phyloP scores from a whole-genome alignment of 352 stramenopile species.

The Globisporangium cylindrosporum region DNA sequence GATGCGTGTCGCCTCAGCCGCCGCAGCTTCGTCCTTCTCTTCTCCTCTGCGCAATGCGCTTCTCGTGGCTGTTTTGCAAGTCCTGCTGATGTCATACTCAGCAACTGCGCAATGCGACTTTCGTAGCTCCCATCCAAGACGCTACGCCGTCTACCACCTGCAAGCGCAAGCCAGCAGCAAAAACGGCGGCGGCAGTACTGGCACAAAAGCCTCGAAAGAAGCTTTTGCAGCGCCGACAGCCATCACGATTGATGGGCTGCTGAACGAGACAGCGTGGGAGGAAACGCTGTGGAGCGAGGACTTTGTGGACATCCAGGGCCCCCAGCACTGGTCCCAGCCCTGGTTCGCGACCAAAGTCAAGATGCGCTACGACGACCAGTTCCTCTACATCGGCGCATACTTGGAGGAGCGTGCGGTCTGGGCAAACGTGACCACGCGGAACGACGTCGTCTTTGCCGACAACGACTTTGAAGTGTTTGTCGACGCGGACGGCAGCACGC shows the following conservation, averaged over 20 bases:
- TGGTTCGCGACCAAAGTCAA: constrained; percentile 77
- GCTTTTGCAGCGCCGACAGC: neutral
- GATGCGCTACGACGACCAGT: constrained; percentile 64
- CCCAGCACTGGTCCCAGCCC: constrained; percentile 56
- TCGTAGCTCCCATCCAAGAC: neutral
- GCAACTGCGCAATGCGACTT: neutral
- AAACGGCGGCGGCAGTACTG: neutral
- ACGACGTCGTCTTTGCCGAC: constrained; percentile 80
- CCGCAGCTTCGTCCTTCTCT: neutral
- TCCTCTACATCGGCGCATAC: constrained; percentile 72
- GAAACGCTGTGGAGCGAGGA: constrained; percentile 47
- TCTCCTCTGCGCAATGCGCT: neutral
- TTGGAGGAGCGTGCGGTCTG: constrained; percentile 65
- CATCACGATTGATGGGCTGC: constrained; percentile 43
- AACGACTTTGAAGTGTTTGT: constrained; percentile 93
- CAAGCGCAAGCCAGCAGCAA: neutral
- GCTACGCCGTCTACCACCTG: neutral
- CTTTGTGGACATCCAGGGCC: constrained; percentile 69
- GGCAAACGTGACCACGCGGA: constrained; percentile 63
- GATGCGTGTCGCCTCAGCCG: neutral
- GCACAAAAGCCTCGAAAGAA: neutral
- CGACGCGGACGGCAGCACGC: constrained; percentile 64
- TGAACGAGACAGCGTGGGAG: constrained; percentile 61
- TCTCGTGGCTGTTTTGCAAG: neutral
- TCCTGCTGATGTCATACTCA: neutral